phyloP scores from a whole-genome alignment of 805 yeast genomes.

The Yamadazyma scolyti region DNA sequence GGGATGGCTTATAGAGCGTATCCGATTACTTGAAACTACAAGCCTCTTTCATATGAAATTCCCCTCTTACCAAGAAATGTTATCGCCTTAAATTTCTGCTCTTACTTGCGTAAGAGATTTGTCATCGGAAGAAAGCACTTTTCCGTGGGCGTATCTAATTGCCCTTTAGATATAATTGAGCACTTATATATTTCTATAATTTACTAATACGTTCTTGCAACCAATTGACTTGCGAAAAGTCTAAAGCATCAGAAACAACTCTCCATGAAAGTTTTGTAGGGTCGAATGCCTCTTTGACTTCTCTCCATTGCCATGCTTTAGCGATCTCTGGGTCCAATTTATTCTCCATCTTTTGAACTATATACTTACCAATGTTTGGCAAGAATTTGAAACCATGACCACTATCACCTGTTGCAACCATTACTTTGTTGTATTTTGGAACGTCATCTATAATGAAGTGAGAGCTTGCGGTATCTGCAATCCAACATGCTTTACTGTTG shows the following conservation, averaged over 20 bases:
- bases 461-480: slow-evolving; percentile 29
- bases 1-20: no score
- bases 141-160: no score
- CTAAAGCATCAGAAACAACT: slow-evolving; percentile 5
- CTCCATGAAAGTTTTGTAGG: slow-evolving; percentile 10
- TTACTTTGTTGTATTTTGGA: slow-evolving; percentile 23
- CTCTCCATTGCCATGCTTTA: slow-evolving; percentile 14
- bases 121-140: no score
- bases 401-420: slow-evolving; percentile 35
- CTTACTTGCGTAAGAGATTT: no score
- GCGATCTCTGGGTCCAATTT: slow-evolving; percentile 5
- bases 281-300: slow-evolving; percentile 8
- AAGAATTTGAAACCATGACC: slow-evolving; percentile 38
- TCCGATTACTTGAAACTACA: no score
- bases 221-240: slow-evolving; percentile 11
- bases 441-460: slow-evolving; percentile 31
- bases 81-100: no score
- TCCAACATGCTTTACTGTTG: slow-evolving; percentile 24
- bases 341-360: slow-evolving; percentile 9
- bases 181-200: no score
- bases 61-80: no score
- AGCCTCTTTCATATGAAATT: no score
- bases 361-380: slow-evolving; percentile 27
- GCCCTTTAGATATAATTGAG: no score
- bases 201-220: slow-evolving; percentile 1